Base-by-base conservation (phyloP, 2,329 filamentous ascomycete species). In the Catunica adiposa region DNA sequence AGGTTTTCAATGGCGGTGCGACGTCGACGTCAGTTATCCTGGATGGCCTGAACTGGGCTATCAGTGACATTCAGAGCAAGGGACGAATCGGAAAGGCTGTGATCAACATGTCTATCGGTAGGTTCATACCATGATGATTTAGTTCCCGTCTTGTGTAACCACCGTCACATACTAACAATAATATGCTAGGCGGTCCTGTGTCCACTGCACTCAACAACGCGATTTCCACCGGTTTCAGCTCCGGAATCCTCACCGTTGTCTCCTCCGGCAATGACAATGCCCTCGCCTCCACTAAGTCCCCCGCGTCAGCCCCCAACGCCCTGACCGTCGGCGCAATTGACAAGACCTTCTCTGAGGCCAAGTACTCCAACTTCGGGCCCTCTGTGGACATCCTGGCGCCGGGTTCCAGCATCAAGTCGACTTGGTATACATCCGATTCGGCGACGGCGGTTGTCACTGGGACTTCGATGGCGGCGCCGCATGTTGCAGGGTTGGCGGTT, bases 141-240 rank as follows among this genome's bases (percentile, higher is more conserved):
- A n/a, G n/a, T n/a, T n/a, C n/a, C n/a, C n/a, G n/a, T n/a, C n/a
- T n/a, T 20, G 25, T 25, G 44, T 25, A 23, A 47, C 20, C n/a
- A n/a, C n/a, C n/a, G 11, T 11, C 20, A 25, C 20, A 22, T 20
- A 20, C 14, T n/a, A n/a, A n/a, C 1, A 11, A 9, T 25, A 20
- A 23, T 47, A 5, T 2, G 6, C 17, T 22, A 47, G 44, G 76
- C 9, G 74, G 73, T 1, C 56, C 62, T 23, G 64, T 62, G 56
- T 74, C 72, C 0, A 59, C 65, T 0, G 67, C 76, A 42, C 67
- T 78, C 62, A 79, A 79, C 68, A 63, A 62, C 38, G 74, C 74
- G 47, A 69, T 79, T 17, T 66, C 70, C 38, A 67, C 64, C 23
- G 73, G 74, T 51, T 71, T 71, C n/a, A n/a, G n/a, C n/a, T n/a